These are phyloP conservation scores for Debaryomyces castellii DNA, from an alignment of 805 yeast genomes.

Conservation along the genomic window DNA sequence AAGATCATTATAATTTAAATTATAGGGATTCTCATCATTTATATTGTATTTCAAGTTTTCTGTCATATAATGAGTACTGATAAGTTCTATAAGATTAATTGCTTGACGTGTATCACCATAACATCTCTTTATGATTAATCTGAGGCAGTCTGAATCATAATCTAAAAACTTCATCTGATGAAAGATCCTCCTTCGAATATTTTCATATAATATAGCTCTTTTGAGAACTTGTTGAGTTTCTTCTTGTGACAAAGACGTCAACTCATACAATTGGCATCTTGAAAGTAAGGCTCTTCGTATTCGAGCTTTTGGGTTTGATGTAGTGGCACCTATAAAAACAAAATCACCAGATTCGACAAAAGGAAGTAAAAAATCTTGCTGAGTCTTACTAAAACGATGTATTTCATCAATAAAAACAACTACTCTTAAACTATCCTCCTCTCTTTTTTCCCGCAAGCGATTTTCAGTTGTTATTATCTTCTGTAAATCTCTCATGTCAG, in stretches of 20 bases:
- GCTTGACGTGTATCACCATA: slow-evolving; percentile 36
- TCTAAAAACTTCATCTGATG: slow-evolving; percentile 10
- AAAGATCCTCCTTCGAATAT: slow-evolving; percentile 19
- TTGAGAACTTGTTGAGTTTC: slow-evolving; percentile 56
- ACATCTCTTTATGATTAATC: slow-evolving; percentile 14
- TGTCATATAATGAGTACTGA: slow-evolving; percentile 17
- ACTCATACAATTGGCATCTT: slow-evolving; percentile 76
- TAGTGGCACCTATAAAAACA: slow-evolving; percentile 91
- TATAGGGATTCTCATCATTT: slow-evolving; percentile 1
- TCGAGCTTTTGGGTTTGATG: slow-evolving; percentile 86
- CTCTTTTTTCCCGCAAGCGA: slow-evolving; percentile 46
- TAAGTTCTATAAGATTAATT: slow-evolving; percentile 31
- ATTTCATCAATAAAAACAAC: slow-evolving; percentile 90
- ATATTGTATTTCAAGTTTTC: neutral
- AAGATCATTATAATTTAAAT: slow-evolving; percentile 6
- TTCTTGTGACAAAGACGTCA: slow-evolving; percentile 48
- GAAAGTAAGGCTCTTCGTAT: slow-evolving; percentile 80
- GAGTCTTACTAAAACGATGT: slow-evolving; percentile 81
- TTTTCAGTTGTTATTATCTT: slow-evolving; percentile 46
- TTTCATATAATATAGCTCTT: slow-evolving; percentile 51
- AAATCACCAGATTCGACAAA: slow-evolving; percentile 82
- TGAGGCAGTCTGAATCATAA: slow-evolving; percentile 13
- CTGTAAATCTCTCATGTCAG: slow-evolving; percentile 64
- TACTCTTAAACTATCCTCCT: slow-evolving; percentile 12
- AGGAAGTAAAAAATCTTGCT: slow-evolving; percentile 85